Evolutionary conservation across 148 eudicot genomes (phyloP).

Genomic region (Chenopodium album): DNA sequence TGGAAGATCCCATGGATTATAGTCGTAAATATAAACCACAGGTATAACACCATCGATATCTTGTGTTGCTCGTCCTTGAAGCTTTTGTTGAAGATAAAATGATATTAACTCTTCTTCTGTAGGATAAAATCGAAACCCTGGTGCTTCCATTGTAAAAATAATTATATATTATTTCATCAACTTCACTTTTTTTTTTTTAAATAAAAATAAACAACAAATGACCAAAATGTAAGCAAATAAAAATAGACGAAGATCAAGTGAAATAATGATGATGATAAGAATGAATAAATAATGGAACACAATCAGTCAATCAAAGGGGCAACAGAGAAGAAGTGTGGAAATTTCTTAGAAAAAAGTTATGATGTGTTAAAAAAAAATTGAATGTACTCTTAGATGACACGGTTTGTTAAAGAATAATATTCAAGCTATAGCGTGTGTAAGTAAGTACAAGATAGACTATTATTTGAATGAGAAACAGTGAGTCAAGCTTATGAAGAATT

Average conservation of each 20-base stretch:
- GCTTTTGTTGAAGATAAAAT: slow-evolving; percentile 42
- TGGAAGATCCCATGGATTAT: slow-evolving; percentile 56
- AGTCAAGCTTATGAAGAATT: not conserved
- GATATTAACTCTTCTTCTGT: slow-evolving; percentile 60
- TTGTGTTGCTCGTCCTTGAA: slow-evolving; percentile 28
- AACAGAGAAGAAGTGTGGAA: not conserved
- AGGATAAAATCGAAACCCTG: slow-evolving; percentile 57
- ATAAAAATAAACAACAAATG: no score
- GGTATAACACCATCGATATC: slow-evolving; percentile 46
- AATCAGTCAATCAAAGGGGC: not conserved
- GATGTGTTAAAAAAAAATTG: not conserved
- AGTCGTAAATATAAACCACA: slow-evolving; percentile 43
- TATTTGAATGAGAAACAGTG: not conserved
- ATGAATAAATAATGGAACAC: no score
- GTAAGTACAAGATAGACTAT: not conserved
- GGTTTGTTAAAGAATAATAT: no score
- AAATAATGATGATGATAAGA: no score
- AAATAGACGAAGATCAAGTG: no score
- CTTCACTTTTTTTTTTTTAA: not conserved
- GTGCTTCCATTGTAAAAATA: not conserved
- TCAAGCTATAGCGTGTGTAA: not conserved
- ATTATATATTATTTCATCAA: not conserved
- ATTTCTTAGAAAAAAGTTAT: not conserved
- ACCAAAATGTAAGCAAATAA: no score
- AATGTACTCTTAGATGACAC: not conserved